Percentiles rank a stretch among this genome's conserved stretches.
These are phyloP conservation scores for Dioscorea zingiberensis DNA, from an alignment of 106 monocot species.

Conservation along the genomic window DNA sequence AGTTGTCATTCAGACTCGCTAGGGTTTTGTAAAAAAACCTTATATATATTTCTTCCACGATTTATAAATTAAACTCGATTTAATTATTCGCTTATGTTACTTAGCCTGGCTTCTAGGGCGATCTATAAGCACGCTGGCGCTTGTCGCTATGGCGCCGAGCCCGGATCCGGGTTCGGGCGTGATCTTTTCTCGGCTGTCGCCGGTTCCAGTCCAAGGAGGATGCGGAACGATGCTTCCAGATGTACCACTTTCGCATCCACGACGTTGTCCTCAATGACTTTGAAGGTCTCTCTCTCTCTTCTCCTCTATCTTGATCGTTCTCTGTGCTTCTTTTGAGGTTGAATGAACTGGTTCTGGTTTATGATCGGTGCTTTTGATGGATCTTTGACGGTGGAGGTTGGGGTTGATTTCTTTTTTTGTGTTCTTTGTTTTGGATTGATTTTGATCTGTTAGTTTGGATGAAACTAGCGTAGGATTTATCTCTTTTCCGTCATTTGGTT, in stretches of 20 bases:
- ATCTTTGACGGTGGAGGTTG: neutral
- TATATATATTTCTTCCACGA: no score
- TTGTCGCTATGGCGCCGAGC: no score
- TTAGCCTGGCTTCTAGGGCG: no score
- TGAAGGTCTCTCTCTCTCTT: conserved; percentile 29
- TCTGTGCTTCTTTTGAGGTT: neutral
- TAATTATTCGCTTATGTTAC: no score
- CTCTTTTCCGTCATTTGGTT: neutral
- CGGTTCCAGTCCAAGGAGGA: conserved; percentile 47
- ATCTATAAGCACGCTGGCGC: no score
- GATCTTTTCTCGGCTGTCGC: no score
- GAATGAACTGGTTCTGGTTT: neutral
- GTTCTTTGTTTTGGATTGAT: neutral
- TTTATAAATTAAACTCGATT: no score
- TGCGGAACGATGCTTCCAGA: conserved; percentile 46
- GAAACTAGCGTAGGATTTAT: neutral
- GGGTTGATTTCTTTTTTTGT: neutral
- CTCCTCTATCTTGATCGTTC: neutral
- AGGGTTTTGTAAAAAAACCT: no score
- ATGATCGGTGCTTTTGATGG: neutral
- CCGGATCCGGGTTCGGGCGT: no score
- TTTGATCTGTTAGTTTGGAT: neutral
- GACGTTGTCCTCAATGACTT: conserved; percentile 53
- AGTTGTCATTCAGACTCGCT: no score
- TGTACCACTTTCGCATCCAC: conserved; percentile 81